Evolutionary conservation across 768 basidiomycete species (phyloP).

Genomic region (Xerocomus spinulosus): DNA sequence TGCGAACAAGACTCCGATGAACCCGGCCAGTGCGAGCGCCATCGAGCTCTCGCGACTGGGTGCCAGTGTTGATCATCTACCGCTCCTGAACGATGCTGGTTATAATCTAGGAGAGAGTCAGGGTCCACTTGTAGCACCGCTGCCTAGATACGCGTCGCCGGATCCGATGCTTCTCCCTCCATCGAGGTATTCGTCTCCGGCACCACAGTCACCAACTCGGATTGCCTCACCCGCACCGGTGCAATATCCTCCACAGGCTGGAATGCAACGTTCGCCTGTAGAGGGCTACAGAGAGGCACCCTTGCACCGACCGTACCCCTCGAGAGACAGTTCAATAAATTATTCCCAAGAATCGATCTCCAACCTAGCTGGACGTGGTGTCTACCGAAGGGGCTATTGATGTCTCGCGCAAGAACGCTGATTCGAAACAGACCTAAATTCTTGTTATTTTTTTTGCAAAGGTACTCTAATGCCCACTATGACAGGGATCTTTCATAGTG

Average conservation of each 20-base stretch:
- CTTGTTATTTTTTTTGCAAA: not conserved
- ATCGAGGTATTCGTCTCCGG: constrained; percentile 30
- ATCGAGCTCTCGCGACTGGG: constrained; percentile 59
- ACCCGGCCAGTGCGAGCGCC: constrained; percentile 28
- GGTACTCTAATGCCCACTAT: constrained; percentile 13
- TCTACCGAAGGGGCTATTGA: constrained; percentile 22
- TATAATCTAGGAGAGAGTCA: constrained; percentile 16
- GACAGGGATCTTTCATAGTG: constrained; percentile 10
- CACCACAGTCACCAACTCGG: constrained; percentile 23
- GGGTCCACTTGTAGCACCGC: constrained; percentile 18
- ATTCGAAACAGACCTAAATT: not conserved
- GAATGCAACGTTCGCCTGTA: constrained; percentile 21
- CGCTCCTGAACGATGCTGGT: constrained; percentile 42
- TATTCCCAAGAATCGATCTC: constrained; percentile 18
- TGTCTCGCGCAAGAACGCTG: not conserved
- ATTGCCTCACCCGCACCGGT: constrained; percentile 38
- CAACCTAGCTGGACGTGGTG: constrained; percentile 32
- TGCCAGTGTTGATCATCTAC: constrained; percentile 48
- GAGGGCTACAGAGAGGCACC: constrained; percentile 55
- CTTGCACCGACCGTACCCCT: constrained; percentile 50
- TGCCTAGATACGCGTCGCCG: constrained; percentile 23
- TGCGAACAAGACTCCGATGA: constrained; percentile 44
- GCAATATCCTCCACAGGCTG: constrained; percentile 37
- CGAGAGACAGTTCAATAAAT: constrained; percentile 11
- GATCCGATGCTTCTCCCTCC: constrained; percentile 13